phyloP scores from a whole-genome alignment of 2,329 filamentous ascomycete genomes.

The Paramyrothecium roridum region DNA sequence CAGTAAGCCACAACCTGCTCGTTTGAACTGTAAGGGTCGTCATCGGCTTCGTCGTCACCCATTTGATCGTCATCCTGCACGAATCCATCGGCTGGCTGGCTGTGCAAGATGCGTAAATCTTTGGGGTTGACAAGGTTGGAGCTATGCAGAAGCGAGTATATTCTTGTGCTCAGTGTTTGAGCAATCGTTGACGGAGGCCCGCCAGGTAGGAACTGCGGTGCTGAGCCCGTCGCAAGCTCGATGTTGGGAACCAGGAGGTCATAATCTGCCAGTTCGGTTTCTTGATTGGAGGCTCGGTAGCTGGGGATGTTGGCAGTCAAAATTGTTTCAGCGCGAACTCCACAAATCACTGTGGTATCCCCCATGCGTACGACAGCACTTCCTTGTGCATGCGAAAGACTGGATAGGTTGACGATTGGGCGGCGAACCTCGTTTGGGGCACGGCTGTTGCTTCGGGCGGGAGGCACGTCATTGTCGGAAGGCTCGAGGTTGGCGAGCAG shows the following conservation, averaged over 20 bases:
- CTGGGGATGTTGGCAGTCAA: slow-evolving; percentile 70
- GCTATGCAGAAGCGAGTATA: slow-evolving; percentile 73
- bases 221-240: slow-evolving; percentile 86
- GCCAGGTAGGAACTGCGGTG: slow-evolving; percentile 80
- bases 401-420: slow-evolving; percentile 77
- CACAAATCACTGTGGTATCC: slow-evolving; percentile 92
- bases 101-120: slow-evolving; percentile 72
- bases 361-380: slow-evolving; percentile 85
- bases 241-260: slow-evolving; percentile 90
- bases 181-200: slow-evolving; percentile 76
- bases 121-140: slow-evolving; percentile 63
- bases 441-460: slow-evolving; percentile 80
- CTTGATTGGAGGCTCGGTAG: slow-evolving; percentile 44
- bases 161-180: slow-evolving; percentile 78
- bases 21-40: slow-evolving; percentile 22
- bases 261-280: slow-evolving; percentile 54
- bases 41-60: slow-evolving; percentile 31
- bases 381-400: slow-evolving; percentile 84
- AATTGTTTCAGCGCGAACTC: slow-evolving; percentile 82
- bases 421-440: slow-evolving; percentile 64
- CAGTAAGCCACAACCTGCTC: slow-evolving; percentile 71
- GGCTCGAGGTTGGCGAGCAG: slow-evolving; percentile 83
- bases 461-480: slow-evolving; percentile 37
- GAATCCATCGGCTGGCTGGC: slow-evolving; percentile 44
- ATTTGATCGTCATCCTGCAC: slow-evolving; percentile 41